phyloP scores from a whole-genome alignment of 768 basidiomycete species.

The Antrodiella citrinella region DNA sequence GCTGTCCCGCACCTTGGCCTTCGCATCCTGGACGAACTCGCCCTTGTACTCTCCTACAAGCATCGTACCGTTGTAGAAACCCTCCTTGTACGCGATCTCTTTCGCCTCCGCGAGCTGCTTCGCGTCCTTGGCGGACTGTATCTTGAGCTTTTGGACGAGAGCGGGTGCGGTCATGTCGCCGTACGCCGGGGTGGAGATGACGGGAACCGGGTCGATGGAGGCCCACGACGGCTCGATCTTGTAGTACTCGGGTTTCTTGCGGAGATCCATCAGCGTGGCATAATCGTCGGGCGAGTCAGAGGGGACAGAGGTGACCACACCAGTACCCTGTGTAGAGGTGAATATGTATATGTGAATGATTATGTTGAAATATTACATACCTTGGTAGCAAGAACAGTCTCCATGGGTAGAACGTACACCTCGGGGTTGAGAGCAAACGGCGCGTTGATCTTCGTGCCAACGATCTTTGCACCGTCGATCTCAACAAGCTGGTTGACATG shows the following conservation, averaged over 20 bases:
- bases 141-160: conserved; percentile 82
- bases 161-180: conserved; percentile 85
- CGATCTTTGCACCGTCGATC: conserved; percentile 67
- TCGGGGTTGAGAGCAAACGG: conserved; percentile 76
- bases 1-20: conserved; percentile 74
- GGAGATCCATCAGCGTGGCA: conserved; percentile 80
- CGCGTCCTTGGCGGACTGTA: conserved; percentile 89
- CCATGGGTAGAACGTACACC: conserved; percentile 98
- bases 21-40: conserved; percentile 82
- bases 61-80: conserved; percentile 95
- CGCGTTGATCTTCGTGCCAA: conserved; percentile 88
- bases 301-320: conserved; percentile 95
- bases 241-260: conserved; percentile 96
- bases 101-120: conserved; percentile 95
- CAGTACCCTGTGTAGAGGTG: conserved; percentile 60
- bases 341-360: neutral
- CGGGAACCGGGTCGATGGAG: conserved; percentile 76
- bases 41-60: conserved; percentile 87
- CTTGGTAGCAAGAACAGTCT: conserved; percentile 93
- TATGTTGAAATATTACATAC: conserved; percentile 24
- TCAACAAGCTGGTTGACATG: conserved; percentile 67
- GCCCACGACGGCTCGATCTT: conserved; percentile 89
- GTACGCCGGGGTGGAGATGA: conserved; percentile 84
- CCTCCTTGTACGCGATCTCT: conserved; percentile 97
- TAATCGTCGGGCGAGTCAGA: conserved; percentile 99